Evolutionary conservation across 202 grass and related monocot genomes (phyloP).

Genomic region (Musa balbisiana): DNA sequence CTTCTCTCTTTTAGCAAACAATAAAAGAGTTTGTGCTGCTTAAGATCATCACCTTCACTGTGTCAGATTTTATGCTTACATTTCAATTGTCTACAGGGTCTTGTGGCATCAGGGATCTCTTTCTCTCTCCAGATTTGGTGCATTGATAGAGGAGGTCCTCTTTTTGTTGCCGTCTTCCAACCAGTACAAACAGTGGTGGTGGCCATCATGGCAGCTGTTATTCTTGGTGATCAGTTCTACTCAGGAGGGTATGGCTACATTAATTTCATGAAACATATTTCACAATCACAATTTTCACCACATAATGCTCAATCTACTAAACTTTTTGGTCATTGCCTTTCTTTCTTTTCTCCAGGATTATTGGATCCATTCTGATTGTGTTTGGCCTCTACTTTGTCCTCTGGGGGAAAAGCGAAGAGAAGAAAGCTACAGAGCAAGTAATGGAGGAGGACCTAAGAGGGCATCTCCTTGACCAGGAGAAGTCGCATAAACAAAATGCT

Average conservation of each 20-base stretch:
- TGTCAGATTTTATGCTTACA: no score
- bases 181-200: constrained; percentile 88
- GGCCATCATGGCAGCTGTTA: constrained; percentile 75
- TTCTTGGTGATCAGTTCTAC: constrained; percentile 80
- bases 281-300: no score
- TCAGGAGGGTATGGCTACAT: constrained; percentile 56
- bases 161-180: constrained; percentile 92
- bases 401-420: constrained; percentile 86
- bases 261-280: neutral
- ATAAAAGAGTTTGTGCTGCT: no score
- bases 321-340: neutral
- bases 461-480: constrained; percentile 37
- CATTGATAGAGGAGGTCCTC: constrained; percentile 85
- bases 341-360: constrained; percentile 39
- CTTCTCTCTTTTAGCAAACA: no score
- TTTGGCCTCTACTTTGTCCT: constrained; percentile 79
- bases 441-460: constrained; percentile 28
- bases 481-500: constrained; percentile 34
- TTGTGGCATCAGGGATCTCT: constrained; percentile 71
- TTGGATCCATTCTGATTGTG: constrained; percentile 57
- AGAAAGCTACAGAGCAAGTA: constrained; percentile 32
- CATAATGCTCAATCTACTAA: neutral
- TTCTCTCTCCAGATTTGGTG: constrained; percentile 93
- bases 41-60: no score
- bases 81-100: constrained; percentile 29